Evolutionary conservation across 768 basidiomycete genomes (phyloP), one percentile per base, ranked within the genome.

Genomic region (Amanita phalloides): DNA sequence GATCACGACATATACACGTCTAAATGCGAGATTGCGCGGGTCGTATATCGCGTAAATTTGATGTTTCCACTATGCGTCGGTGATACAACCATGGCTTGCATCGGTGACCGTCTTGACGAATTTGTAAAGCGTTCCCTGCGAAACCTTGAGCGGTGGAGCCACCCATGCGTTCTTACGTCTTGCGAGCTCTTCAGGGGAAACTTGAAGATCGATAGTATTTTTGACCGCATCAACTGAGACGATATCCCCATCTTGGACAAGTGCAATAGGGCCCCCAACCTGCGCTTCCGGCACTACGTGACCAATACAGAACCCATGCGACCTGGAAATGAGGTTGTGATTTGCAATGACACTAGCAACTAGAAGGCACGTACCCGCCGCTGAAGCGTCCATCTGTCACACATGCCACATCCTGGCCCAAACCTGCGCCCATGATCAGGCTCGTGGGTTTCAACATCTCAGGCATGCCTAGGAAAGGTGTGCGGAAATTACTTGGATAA

Each of bases 381-480:
- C 89, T 91, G 75, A 99, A 99, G 57, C 96, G 83, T 47, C 96
- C 96, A 69, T 99, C 95, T 14, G 96, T 99, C 57, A 99, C 68
- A 66, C 91, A 97, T 36, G 95, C 95, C 45, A 98, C 96, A 59
- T 98, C 95, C 57, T 86, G 72, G 9, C 96, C 96, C 9, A 98
- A 76, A 9, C 96, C 96, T 10, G 96, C 96, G 51, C 96, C 96
- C 90, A 99, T 98, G 67, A 99, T 93, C 62, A 98, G 66, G 71
- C 90, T 90, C 30, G 95, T 98, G 23, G 94, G 94, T 66, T 97
- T 97, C 53, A 98, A 76, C 96, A 99, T 99, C 73, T 99, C 96
- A 46, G 93, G 95, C 95, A 99, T 99, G 56, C 93, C 92, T 86
- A 62, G 52, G 46, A 54, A 46, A 54, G 23, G 20, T 37, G 32